Conservation (phyloP, 2,329 filamentous ascomycete genomes). For the Aspergillus texensis region DNA sequence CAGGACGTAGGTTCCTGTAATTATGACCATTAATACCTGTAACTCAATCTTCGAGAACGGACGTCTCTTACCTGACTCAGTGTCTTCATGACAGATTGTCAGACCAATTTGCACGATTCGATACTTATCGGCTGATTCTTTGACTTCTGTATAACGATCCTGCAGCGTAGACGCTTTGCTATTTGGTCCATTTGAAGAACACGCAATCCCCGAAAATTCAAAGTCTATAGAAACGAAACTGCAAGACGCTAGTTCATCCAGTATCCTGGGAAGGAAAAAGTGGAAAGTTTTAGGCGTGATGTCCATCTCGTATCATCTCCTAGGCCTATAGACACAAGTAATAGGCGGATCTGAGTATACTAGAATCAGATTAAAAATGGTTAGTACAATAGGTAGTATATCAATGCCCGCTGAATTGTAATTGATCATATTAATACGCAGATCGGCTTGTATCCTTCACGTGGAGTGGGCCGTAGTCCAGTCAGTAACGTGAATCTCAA, state of each 20-base stretch:
- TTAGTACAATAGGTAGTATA: not conserved
- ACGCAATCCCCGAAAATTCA: conserved; percentile 66
- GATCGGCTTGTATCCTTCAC: not conserved
- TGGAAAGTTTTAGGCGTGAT: conserved; percentile 55
- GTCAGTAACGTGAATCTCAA: not conserved
- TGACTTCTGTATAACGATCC: conserved; percentile 63
- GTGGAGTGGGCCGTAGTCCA: not conserved
- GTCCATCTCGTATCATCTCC: conserved; percentile 52
- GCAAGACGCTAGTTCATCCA: conserved; percentile 60
- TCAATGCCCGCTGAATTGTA: not conserved
- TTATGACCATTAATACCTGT: conserved; percentile 10
- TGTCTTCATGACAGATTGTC: conserved; percentile 64
- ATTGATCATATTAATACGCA: not conserved
- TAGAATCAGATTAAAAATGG: not conserved
- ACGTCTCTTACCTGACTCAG: conserved; percentile 45
- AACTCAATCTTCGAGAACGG: not conserved
- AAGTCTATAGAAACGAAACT: conserved; percentile 67
- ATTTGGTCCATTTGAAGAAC: conserved; percentile 40
- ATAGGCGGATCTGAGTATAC: too few species aligned
- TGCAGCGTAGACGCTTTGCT: conserved; percentile 56
- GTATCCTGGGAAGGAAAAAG: conserved; percentile 56
- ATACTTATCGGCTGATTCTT: conserved; percentile 63
- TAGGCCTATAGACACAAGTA: not conserved
- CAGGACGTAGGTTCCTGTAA: conserved; percentile 55
- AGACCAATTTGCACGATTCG: conserved; percentile 69